Evolutionary conservation across 257 asterid species (phyloP), one percentile per base, ranked within the genome.

Genomic region (Leptodermis oblonga): DNA sequence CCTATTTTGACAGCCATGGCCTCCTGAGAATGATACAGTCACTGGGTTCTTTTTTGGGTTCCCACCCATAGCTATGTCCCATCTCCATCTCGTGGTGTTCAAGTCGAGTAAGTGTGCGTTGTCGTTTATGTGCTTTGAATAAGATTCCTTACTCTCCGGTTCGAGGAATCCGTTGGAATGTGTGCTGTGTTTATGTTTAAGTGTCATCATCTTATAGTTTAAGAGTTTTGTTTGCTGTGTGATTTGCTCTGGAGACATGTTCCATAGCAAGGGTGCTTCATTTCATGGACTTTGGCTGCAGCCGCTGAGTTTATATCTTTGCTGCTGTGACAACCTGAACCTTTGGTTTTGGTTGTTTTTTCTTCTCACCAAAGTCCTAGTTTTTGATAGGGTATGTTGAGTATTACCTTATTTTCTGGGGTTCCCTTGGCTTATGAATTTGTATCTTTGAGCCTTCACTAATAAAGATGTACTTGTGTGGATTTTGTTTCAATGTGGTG

Each of bases 361-460:
- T 23, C 26, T 69, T 34, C 56, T 75, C 73, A 39, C 30, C 53
- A 10, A 30, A 65, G 88, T 80, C 70, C 81, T 67, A 51, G 81
- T 65, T 81, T 86, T 89, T 85, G 60, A 33, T 72, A 69, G 87
- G 90, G 80, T 74, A 67, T 26, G 70, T 22, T 5, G 15, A n/a
- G n/a, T n/a, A n/a, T n/a, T 43, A 83, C 86, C 88, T 84, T 80
- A 68, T 75, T 78, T 71, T 80, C 73, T 25, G 39, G 72, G n/a
- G n/a, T n/a, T n/a, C 75, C 70, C 73, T 66, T 62, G 55, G 63
- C 53, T 73, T 71, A 37, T 65, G 82, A 49, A 61, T 76, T 1
- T 76, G 78, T 87, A 80, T 77, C 25, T n/a, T 33, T 67, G 83
- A 67, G 68, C 43, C 74, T 65, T 46, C 78, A 52, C 23, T 26